Evolutionary conservation across 352 stramenopile genomes (phyloP), one percentile per base, ranked within the genome.

Genomic region (Phytopythium boreale): DNA sequence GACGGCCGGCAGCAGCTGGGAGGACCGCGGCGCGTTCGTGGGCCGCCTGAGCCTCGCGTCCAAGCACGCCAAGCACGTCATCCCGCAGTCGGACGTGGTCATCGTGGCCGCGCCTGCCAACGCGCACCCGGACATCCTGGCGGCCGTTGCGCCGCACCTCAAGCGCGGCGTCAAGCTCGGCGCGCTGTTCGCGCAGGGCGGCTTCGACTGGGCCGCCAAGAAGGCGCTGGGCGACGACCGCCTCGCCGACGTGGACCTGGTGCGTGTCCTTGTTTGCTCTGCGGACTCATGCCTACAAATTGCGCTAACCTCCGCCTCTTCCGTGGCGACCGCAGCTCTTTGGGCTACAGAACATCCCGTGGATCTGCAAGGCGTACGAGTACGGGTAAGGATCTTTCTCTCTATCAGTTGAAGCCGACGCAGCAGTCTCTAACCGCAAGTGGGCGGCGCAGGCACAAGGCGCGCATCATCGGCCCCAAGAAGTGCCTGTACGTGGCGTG

Each of bases 341-440:
- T 62, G 91, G 91, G 62, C 74, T 97, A 36, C 91, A 97, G 66
- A 97, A 97, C 82, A 97, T 97, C 67, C 91, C 91, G 52, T 97
- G 91, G 91, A 97, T 97, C 72, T 97, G 91, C 80, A 97, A 97
- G 73, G 84, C 87, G 34, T 89, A 81, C 27, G 77, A 94, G 66
- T 97, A 97, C 61, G 83, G 84, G 83, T 90, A 58, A 51, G 71
- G 65, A 20, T 22, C 4, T 7, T 19, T 37, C 24, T 22, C 24
- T 55, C 17, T 2, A 4, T 47, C 29, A 3, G 41, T 24, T n/a
- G n/a, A n/a, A n/a, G n/a, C n/a, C n/a, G n/a, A n/a, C n/a, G n/a
- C n/a, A n/a, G n/a, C n/a, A n/a, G n/a, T n/a, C n/a, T n/a, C n/a
- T n/a, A n/a, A n/a, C n/a, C n/a, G n/a, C n/a, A n/a, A n/a, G n/a